Evolutionary conservation across 331 rosid genomes (phyloP).

Genomic region (Phaseolus coccineus): DNA sequence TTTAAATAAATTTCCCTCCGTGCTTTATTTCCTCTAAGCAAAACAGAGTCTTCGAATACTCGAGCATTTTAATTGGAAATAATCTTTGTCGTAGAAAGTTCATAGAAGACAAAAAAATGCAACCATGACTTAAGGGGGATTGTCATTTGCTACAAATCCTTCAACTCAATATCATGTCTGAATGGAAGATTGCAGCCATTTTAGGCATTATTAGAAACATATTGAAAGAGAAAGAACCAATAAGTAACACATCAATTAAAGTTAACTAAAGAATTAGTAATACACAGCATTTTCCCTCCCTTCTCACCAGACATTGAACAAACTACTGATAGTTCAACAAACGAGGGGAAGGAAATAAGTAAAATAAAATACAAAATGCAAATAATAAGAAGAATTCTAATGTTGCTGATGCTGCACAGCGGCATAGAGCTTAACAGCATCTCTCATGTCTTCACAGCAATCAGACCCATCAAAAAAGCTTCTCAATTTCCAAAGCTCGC

Average conservation of each 20-base stretch:
- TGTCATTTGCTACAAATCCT: not conserved
- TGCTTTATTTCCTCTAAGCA: too few relatives aligned
- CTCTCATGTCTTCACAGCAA: slow-evolving; percentile 77
- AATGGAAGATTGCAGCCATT: not conserved
- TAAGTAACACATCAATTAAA: not conserved
- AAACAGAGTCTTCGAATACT: not conserved
- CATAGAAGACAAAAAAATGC: not conserved
- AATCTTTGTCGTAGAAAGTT: not conserved
- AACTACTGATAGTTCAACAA: slow-evolving; percentile 46
- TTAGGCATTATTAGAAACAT: not conserved
- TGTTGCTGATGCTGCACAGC: not conserved
- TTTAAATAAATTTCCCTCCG: too few relatives aligned
- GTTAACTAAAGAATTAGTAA: slow-evolving; percentile 15
- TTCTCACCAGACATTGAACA: slow-evolving; percentile 48
- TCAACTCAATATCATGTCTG: not conserved
- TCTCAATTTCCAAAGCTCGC: slow-evolving; percentile 64
- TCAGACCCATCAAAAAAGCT: slow-evolving; percentile 61
- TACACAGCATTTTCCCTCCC: slow-evolving; percentile 10
- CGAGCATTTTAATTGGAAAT: not conserved
- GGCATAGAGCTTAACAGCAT: slow-evolving; percentile 65
- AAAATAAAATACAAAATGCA: not conserved
- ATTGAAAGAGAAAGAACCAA: not conserved
- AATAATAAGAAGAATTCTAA: not conserved
- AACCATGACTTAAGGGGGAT: not conserved
- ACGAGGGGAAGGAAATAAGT: not conserved